Conservation (phyloP, 1,284 basidiomycete species). For the Golubevia pallescens region DNA sequence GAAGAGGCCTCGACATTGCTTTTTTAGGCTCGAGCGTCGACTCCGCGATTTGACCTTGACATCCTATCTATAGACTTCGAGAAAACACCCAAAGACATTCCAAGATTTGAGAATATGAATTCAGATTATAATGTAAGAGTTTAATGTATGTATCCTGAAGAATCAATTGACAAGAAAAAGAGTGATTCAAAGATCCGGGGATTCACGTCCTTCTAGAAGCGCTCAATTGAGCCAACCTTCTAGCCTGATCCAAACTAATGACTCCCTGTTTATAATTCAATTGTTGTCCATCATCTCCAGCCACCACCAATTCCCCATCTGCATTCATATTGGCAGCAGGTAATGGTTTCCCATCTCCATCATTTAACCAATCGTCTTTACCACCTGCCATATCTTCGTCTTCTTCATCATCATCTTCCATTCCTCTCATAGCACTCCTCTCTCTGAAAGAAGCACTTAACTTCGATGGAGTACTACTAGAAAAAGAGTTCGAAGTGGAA, state of each 20-base stretch:
- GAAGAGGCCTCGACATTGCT: no score
- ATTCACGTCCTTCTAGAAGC: no score
- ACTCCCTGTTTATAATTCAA: constrained; percentile 51
- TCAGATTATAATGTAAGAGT: no score
- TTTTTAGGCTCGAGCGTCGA: no score
- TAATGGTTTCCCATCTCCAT: constrained; percentile 16
- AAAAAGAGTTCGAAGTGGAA: neutral
- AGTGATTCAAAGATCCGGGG: no score
- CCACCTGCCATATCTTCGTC: constrained; percentile 16
- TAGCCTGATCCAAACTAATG: constrained; percentile 54
- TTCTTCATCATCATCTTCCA: constrained; percentile 38
- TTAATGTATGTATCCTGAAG: no score
- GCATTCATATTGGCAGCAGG: constrained; percentile 4
- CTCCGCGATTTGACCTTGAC: no score
- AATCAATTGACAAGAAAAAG: no score
- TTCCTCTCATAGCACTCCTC: constrained; percentile 27
- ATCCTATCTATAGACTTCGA: no score
- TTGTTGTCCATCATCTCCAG: constrained; percentile 56
- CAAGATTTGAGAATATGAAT: no score
- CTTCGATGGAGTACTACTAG: neutral
- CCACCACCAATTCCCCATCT: constrained; percentile 13
- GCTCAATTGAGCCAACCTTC: constrained; percentile 3
- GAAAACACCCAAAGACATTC: no score
- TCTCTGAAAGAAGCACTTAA: neutral
- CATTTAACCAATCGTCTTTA: constrained; percentile 18